Percentiles rank a stretch among this genome's conserved stretches.
These are phyloP conservation scores for Diaporthe capsici DNA, from an alignment of 2,329 filamentous ascomycete species.

Conservation along the genomic window DNA sequence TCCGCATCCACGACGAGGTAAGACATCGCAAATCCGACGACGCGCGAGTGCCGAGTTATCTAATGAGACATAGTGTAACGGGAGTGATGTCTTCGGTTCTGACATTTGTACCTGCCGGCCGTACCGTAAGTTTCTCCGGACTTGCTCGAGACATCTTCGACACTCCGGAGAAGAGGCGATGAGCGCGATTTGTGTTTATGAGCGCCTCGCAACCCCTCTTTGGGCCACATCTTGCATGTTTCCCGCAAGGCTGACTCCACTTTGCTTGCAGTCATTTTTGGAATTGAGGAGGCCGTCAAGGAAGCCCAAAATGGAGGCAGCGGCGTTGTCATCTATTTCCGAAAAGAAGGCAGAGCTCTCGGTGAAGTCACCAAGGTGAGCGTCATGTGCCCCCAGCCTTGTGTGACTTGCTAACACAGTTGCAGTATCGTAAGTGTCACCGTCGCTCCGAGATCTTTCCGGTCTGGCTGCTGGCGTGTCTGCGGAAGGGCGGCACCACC, in stretches of 20 bases:
- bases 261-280: conserved; percentile 77
- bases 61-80: conserved; percentile 76
- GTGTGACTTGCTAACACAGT: conserved; percentile 50
- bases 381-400: conserved; percentile 36
- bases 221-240: background rate
- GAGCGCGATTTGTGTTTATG: background rate
- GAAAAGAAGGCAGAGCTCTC: conserved; percentile 94
- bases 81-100: conserved; percentile 96
- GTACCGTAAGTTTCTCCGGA: conserved; percentile 64
- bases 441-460: background rate
- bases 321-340: conserved; percentile 98
- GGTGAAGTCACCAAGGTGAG: conserved; percentile 96
- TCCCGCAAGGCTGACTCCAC: background rate
- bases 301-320: conserved; percentile 95
- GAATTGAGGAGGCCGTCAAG: conserved; percentile 97
- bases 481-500: background rate
- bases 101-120: conserved; percentile 98
- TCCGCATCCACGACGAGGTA: conserved; percentile 83
- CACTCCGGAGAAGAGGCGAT: background rate
- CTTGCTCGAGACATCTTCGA: background rate
- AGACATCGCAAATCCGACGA: conserved; percentile 41
- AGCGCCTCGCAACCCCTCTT: background rate
- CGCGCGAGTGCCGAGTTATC: background rate
- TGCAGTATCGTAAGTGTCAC: conserved; percentile 61
- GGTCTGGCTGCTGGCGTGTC: conserved; percentile 21